phyloP scores from a whole-genome alignment of 23 red algal species.

The Gracilariopsis chorda region DNA sequence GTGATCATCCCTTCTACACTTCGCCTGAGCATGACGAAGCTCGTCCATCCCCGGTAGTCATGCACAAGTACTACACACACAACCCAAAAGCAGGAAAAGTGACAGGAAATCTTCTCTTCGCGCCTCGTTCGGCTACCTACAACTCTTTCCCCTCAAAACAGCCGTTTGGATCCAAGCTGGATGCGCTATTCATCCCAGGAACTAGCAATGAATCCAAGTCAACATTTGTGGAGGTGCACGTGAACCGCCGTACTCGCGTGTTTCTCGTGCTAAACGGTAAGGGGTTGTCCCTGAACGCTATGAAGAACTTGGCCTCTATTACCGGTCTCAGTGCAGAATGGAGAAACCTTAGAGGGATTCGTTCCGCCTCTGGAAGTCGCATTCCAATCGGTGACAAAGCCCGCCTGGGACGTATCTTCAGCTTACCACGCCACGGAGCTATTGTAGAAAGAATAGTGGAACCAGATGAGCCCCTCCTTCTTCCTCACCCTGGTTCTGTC shows the following conservation, averaged over 20 bases:
- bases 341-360: too few relatives aligned
- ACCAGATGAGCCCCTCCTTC: neutral
- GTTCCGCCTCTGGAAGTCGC: neutral
- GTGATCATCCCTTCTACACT: neutral
- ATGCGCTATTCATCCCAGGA: neutral
- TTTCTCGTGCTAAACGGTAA: neutral
- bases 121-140: neutral
- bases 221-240: neutral
- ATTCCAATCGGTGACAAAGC: neutral
- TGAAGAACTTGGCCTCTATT: neutral
- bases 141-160: neutral
- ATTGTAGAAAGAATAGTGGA: neutral
- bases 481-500: neutral
- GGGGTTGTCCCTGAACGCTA: neutral
- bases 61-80: conserved; percentile 1
- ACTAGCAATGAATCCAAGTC: neutral
- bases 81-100: neutral
- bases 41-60: neutral
- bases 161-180: neutral
- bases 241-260: neutral
- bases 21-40: neutral
- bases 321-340: neutral
- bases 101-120: neutral
- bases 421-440: neutral
- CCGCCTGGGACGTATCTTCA: neutral